Evolutionary conservation across 305 asterid genomes (phyloP).

Genomic region (Plantago lanceolata): DNA sequence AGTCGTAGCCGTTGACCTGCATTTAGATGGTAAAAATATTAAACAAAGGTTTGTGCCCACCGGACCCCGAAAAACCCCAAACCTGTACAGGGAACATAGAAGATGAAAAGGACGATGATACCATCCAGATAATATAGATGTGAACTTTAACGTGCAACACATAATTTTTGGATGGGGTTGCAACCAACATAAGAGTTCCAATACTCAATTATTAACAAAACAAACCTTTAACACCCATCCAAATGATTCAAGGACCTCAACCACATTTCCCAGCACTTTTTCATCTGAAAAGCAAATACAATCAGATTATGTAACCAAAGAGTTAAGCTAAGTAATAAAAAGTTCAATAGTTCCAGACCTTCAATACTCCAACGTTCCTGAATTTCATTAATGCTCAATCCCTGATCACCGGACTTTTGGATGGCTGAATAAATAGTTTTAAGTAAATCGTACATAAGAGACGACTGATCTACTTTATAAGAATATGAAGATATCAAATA

Average conservation of each 20-base stretch:
- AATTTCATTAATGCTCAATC: constrained; percentile 75
- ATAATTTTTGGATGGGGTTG: not conserved
- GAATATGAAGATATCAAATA: constrained; percentile 51
- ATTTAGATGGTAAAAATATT: no score
- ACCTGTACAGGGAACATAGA: no score
- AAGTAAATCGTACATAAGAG: constrained; percentile 48
- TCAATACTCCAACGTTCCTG: constrained; percentile 41
- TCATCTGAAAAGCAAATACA: constrained; percentile 47
- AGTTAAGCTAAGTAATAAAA: constrained; percentile 18
- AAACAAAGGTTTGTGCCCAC: no score
- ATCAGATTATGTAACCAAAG: constrained; percentile 24
- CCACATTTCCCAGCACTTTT: constrained; percentile 43
- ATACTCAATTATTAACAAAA: constrained; percentile 21
- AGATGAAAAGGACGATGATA: no score
- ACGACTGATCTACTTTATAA: constrained; percentile 29
- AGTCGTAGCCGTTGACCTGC: constrained; percentile 79
- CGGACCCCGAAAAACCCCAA: constrained; percentile 4
- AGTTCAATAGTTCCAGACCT: constrained; percentile 45
- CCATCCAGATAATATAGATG: no score
- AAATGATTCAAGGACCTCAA: constrained; percentile 80
- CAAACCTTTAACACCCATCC: constrained; percentile 79
- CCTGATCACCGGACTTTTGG: constrained; percentile 90
- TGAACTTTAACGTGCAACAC: no score
- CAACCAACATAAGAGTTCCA: constrained; percentile 18
- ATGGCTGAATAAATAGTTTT: constrained; percentile 68